Conservation (phyloP, 2,329 filamentous ascomycete species). For the Aotearoamyces nothofagi region DNA sequence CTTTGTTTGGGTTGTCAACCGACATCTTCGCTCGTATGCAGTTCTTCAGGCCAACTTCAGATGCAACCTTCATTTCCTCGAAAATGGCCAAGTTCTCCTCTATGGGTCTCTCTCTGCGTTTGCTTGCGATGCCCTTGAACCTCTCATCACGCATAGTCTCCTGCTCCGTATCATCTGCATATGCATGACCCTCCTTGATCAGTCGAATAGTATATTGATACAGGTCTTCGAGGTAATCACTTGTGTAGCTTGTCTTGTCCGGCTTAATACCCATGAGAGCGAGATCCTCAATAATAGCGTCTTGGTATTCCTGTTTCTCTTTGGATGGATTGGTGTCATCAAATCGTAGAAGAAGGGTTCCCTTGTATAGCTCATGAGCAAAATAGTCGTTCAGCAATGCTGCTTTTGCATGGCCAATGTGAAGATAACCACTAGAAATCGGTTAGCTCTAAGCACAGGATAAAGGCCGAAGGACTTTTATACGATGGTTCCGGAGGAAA, state of each 20-base stretch:
- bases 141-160: slow-evolving; percentile 78
- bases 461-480: slow-evolving; percentile 19
- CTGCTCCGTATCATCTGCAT: slow-evolving; percentile 86
- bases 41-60: slow-evolving; percentile 64
- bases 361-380: slow-evolving; percentile 82
- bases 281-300: slow-evolving; percentile 85
- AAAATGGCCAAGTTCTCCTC: slow-evolving; percentile 81
- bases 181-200: slow-evolving; percentile 77
- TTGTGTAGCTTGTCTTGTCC: slow-evolving; percentile 77
- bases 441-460: slow-evolving; percentile 4
- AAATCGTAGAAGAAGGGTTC: slow-evolving; percentile 80
- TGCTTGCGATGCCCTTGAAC: slow-evolving; percentile 69
- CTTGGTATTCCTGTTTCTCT: slow-evolving; percentile 93
- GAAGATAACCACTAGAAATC: slow-evolving; percentile 52
- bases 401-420: slow-evolving; percentile 92
- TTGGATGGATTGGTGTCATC: slow-evolving; percentile 97
- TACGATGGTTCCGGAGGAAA: slow-evolving; percentile 90
- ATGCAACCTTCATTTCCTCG: slow-evolving; percentile 84
- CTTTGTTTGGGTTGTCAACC: slow-evolving; percentile 83
- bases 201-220: slow-evolving; percentile 75
- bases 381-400: slow-evolving; percentile 94
- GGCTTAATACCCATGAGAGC: slow-evolving; percentile 83
- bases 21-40: slow-evolving; percentile 94
- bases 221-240: slow-evolving; percentile 87
- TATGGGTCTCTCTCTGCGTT: slow-evolving; percentile 59